These are phyloP conservation scores for Aureobasidium uvarum DNA, from an alignment of 2,329 filamentous ascomycete species.

Conservation along the genomic window DNA sequence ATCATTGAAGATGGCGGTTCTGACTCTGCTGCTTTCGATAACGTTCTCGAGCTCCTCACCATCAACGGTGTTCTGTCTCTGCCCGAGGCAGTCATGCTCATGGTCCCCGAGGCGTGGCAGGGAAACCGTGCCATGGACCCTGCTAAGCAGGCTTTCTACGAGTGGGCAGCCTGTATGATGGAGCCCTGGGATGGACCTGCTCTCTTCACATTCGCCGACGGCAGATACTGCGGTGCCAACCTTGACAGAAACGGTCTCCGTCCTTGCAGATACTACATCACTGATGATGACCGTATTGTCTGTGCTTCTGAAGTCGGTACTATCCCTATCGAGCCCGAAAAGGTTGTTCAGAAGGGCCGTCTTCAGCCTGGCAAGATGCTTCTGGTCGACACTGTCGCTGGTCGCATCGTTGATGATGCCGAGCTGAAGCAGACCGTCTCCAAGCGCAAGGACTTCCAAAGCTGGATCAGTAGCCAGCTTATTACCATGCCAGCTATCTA, in stretches of 20 bases:
- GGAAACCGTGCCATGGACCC: conserved; percentile 90
- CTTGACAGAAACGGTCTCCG: conserved; percentile 92
- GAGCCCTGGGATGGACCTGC: conserved; percentile 98
- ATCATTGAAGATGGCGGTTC: conserved; percentile 96
- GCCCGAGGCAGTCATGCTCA: conserved; percentile 95
- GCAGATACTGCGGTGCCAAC: conserved; percentile 94
- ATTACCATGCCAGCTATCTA: conserved; percentile 76
- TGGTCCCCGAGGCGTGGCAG: conserved; percentile 98
- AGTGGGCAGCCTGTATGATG: conserved; percentile 99
- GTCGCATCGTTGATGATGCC: conserved; percentile 89
- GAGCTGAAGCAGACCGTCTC: conserved; percentile 88
- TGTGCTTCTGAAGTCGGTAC: conserved; percentile 96
- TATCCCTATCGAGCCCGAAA: conserved; percentile 85
- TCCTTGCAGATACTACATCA: conserved; percentile 95
- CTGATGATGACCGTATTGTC: conserved; percentile 94
- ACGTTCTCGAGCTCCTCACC: conserved; percentile 87
- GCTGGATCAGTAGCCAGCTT: conserved; percentile 84
- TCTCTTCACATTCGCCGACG: conserved; percentile 95
- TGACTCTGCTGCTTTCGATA: conserved; percentile 95
- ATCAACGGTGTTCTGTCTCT: conserved; percentile 96
- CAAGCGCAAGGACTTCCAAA: conserved; percentile 80
- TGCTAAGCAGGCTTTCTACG: conserved; percentile 94
- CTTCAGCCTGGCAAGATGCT: conserved; percentile 95
- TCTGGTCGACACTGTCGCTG: conserved; percentile 84
- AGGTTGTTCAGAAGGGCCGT: conserved; percentile 87